Percentiles rank a stretch among this genome's conserved stretches.
phyloP scores from a whole-genome alignment of 2,329 filamentous ascomycete species.

The Sarocladium brachiariae region DNA sequence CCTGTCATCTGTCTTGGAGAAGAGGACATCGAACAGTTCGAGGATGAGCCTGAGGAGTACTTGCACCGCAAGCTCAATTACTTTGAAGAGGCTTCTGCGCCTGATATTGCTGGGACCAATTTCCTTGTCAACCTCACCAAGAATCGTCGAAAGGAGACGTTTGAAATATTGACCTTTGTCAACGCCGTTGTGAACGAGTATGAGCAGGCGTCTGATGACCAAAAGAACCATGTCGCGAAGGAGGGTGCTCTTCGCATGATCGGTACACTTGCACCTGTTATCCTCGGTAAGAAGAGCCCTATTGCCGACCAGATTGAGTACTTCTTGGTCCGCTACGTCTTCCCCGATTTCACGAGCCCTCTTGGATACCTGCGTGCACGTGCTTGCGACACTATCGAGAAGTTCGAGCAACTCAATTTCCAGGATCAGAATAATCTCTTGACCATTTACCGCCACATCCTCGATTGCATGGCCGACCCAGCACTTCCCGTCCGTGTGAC shows the following conservation, averaged over 20 bases:
- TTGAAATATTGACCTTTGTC: slow-evolving; percentile 88
- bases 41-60: slow-evolving; percentile 92
- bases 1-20: slow-evolving; percentile 87
- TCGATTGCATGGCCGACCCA: slow-evolving; percentile 94
- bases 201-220: slow-evolving; percentile 72
- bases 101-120: slow-evolving; percentile 92
- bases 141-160: slow-evolving; percentile 89
- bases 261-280: slow-evolving; percentile 85
- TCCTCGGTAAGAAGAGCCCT: slow-evolving; percentile 95
- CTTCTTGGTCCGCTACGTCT: slow-evolving; percentile 96
- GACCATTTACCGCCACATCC: slow-evolving; percentile 91
- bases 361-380: slow-evolving; percentile 90
- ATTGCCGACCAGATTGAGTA: slow-evolving; percentile 97
- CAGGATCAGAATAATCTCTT: slow-evolving; percentile 93
- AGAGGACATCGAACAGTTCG: slow-evolving; percentile 89
- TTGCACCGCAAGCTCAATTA: slow-evolving; percentile 96
- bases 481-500: slow-evolving; percentile 91
- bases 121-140: slow-evolving; percentile 95
- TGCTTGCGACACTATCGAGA: slow-evolving; percentile 95
- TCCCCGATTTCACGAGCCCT: slow-evolving; percentile 90
- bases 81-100: slow-evolving; percentile 92
- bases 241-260: slow-evolving; percentile 97
- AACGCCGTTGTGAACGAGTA: slow-evolving; percentile 94
- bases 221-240: slow-evolving; percentile 93
- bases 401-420: slow-evolving; percentile 96